Conservation (phyloP, 2,329 filamentous ascomycete genomes). For the Ceratocystiopsis sp. region DNA sequence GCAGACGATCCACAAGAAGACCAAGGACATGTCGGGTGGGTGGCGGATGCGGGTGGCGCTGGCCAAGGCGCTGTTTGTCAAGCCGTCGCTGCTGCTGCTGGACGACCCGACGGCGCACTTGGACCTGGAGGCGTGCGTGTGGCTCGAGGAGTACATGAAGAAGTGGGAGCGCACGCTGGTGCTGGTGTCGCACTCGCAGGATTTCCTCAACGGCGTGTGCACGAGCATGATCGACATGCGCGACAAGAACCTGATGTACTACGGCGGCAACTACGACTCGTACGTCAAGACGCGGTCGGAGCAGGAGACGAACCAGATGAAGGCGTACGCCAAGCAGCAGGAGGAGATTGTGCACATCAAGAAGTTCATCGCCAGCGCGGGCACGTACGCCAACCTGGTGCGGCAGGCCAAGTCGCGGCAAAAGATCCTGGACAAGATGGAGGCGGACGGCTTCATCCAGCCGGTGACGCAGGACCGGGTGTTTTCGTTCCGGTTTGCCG, state of each 20-base stretch:
- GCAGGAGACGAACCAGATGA: conserved; percentile 96
- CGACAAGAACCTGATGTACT: conserved; percentile 75
- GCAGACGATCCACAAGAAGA: conserved; percentile 94
- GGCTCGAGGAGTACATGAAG: conserved; percentile 98
- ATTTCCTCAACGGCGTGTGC: conserved; percentile 98
- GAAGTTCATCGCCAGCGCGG: conserved; percentile 98
- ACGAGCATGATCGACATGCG: conserved; percentile 98
- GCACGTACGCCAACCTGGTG: conserved; percentile 99
- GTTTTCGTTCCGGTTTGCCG: conserved; percentile 96
- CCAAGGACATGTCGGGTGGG: conserved; percentile 99
- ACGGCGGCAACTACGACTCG: conserved; percentile 99
- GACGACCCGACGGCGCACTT: conserved; percentile 98
- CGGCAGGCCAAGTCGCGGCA: conserved; percentile 97
- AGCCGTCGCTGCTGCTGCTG: conserved; percentile 85
- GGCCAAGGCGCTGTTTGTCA: conserved; percentile 94
- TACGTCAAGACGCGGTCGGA: conserved; percentile 89
- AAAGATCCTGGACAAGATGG: conserved; percentile 99
- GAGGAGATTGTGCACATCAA: conserved; percentile 99
- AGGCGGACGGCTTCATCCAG: conserved; percentile 96
- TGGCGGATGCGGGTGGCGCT: conserved; percentile 99
- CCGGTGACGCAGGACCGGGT: conserved; percentile 69
- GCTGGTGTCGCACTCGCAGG: conserved; percentile 92
- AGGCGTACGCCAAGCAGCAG: conserved; percentile 97
- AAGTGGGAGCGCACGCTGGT: conserved; percentile 98
- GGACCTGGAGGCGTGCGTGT: conserved; percentile 98